Evolutionary conservation across 257 asterid species (phyloP).

Genomic region (Plectranthus barbatus): DNA sequence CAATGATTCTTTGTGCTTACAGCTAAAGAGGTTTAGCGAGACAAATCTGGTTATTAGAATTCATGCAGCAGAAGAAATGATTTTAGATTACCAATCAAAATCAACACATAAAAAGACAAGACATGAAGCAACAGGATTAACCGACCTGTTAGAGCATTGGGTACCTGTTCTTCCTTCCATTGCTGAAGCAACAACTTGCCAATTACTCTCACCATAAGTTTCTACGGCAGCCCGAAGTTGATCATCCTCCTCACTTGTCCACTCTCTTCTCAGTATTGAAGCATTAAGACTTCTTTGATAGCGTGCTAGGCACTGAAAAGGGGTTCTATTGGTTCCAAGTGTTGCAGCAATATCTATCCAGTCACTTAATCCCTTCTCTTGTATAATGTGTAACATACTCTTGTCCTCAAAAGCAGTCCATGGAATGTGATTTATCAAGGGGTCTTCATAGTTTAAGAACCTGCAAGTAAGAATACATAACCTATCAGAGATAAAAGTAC

Average conservation of each 20-base stretch:
- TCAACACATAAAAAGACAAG: not conserved
- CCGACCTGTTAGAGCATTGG: slow-evolving; percentile 98
- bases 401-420: slow-evolving; percentile 84
- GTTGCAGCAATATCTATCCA: slow-evolving; percentile 82
- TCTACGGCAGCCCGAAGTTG: slow-evolving; percentile 77
- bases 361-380: slow-evolving; percentile 55
- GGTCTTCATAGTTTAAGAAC: slow-evolving; percentile 80
- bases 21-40: no score
- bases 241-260: slow-evolving; percentile 82
- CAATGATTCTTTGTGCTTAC: no score
- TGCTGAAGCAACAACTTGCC: slow-evolving; percentile 77
- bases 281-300: slow-evolving; percentile 96
- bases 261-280: slow-evolving; percentile 82
- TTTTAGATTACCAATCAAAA: not conserved
- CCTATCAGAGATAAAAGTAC: slow-evolving; percentile 9
- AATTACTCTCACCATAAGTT: slow-evolving; percentile 76
- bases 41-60: no score
- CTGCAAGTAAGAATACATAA: slow-evolving; percentile 33
- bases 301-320: slow-evolving; percentile 90
- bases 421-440: slow-evolving; percentile 48
- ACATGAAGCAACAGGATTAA: slow-evolving; percentile 20
- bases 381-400: slow-evolving; percentile 61
- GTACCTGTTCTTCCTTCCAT: slow-evolving; percentile 84
- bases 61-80: no score
- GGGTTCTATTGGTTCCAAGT: slow-evolving; percentile 75